Evolutionary conservation across 257 asterid genomes (phyloP).

Genomic region (Fraxinus anomala): DNA sequence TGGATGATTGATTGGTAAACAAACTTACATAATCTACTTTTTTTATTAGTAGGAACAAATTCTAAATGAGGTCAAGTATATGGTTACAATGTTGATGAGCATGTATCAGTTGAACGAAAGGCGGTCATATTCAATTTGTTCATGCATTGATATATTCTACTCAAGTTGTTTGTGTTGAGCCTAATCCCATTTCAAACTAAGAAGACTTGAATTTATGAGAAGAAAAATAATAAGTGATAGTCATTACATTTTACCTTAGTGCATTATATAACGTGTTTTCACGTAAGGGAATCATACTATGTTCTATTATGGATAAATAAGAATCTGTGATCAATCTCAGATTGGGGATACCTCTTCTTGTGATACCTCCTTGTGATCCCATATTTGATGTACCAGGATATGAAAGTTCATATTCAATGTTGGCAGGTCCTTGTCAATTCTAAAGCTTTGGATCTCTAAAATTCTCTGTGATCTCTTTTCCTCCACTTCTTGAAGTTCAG

Average conservation of each 20-base stretch:
- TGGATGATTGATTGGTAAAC: background rate
- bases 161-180: background rate
- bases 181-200: no score
- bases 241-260: background rate
- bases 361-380: slow-evolving; percentile 29
- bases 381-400: slow-evolving; percentile 31
- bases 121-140: no score
- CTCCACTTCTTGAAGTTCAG: slow-evolving; percentile 45
- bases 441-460: slow-evolving; percentile 42
- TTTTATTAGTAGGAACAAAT: no score
- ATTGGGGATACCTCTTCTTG: slow-evolving; percentile 41
- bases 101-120: no score
- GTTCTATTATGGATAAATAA: no score
- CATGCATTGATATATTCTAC: slow-evolving; percentile 24
- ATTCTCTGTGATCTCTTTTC: slow-evolving; percentile 36
- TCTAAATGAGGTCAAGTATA: no score
- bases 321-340: no score
- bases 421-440: slow-evolving; percentile 44
- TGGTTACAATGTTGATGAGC: background rate
- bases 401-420: slow-evolving; percentile 38
- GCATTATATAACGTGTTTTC: background rate
- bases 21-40: background rate
- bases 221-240: background rate
- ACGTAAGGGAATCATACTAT: background rate
- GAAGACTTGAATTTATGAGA: no score